Conservation (phyloP, 1,139 yeast genomes). For the Blastobotrys persicus region DNA sequence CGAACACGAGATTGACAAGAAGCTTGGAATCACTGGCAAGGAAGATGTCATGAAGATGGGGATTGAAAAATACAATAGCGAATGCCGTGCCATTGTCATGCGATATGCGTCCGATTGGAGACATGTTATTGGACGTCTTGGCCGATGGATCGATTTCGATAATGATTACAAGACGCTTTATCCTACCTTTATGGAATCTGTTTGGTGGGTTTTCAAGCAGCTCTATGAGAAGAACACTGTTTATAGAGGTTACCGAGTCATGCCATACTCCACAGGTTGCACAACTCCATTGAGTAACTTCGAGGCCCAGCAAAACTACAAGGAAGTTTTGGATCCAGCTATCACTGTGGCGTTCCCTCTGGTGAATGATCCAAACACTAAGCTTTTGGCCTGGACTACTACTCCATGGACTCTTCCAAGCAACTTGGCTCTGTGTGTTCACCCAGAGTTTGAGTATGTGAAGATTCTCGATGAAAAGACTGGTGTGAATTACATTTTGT, state of each 20-base stretch:
- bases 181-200: slow-evolving; percentile 95
- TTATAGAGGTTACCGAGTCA: slow-evolving; percentile 91
- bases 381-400: slow-evolving; percentile 96
- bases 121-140: slow-evolving; percentile 84
- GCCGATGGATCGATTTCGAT: slow-evolving; percentile 99
- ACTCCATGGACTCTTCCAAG: slow-evolving; percentile 99
- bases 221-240: slow-evolving; percentile 81
- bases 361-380: slow-evolving; percentile 73
- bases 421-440: slow-evolving; percentile 85
- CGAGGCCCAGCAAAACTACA: slow-evolving; percentile 97
- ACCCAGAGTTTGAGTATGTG: slow-evolving; percentile 87
- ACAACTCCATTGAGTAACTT: slow-evolving; percentile 96
- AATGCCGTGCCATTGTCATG: slow-evolving; percentile 97
- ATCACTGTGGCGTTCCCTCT: slow-evolving; percentile 88
- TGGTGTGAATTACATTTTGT: slow-evolving; percentile 72
- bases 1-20: slow-evolving; percentile 98
- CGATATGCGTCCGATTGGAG: slow-evolving; percentile 96
- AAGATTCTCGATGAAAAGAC: slow-evolving; percentile 88
- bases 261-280: slow-evolving; percentile 98
- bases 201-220: slow-evolving; percentile 98
- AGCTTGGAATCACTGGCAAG: slow-evolving; percentile 87
- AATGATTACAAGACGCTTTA: slow-evolving; percentile 96
- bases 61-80: slow-evolving; percentile 87
- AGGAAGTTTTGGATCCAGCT: slow-evolving; percentile 96
- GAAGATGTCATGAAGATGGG: slow-evolving; percentile 94